Percentiles rank a stretch among this genome's conserved stretches.
Evolutionary conservation across 176 grass and related monocot species (phyloP).

Genomic region (Rhynchospora breviuscula): DNA sequence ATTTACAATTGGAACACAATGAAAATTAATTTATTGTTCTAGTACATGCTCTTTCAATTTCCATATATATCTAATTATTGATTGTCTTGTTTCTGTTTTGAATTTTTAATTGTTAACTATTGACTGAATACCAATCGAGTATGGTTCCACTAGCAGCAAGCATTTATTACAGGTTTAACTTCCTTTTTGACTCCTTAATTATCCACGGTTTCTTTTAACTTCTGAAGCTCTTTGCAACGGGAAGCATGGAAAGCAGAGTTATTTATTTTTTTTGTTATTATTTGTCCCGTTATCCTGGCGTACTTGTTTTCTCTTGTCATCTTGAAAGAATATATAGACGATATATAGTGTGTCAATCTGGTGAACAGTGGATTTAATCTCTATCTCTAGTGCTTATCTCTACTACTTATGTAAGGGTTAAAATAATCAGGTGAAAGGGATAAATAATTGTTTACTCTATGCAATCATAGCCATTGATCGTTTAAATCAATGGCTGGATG

Average conservation of each 20-base stretch:
- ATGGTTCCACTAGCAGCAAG: neutral
- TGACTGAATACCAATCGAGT: neutral
- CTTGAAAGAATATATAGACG: neutral
- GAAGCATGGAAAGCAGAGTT: no score
- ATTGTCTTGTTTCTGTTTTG: neutral
- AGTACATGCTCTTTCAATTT: neutral
- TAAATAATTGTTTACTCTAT: no score
- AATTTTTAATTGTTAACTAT: neutral
- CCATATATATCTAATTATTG: neutral
- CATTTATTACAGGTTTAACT: neutral
- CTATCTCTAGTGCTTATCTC: no score
- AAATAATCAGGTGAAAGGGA: no score
- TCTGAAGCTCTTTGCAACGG: neutral
- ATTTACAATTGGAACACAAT: no score
- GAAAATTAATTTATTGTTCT: no score
- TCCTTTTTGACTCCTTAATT: neutral
- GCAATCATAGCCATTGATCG: no score
- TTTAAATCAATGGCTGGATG: no score
- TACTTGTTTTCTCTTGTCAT: neutral
- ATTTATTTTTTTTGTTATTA: no score
- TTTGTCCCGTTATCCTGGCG: no score
- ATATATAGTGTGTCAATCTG: neutral
- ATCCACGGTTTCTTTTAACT: neutral
- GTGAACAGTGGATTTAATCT: neutral
- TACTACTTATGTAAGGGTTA: no score